Evolutionary conservation across 2,329 filamentous ascomycete species (phyloP).

Genomic region (Calonectria henricotiae): DNA sequence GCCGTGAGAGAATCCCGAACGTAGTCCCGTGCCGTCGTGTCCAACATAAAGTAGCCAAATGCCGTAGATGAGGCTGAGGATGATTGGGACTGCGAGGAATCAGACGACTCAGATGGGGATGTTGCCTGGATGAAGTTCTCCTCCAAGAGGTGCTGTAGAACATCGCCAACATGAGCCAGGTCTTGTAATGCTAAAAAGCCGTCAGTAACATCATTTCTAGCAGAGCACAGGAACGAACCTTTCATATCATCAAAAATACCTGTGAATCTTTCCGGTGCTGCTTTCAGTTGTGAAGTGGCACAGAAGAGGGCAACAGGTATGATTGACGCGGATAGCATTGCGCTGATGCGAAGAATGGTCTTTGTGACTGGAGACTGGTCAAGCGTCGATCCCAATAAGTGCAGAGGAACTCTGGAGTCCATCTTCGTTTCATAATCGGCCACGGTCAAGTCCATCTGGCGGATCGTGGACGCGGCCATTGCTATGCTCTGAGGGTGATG

Average conservation of each 20-base stretch:
- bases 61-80: conserved; percentile 25
- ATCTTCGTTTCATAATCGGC: conserved; percentile 30
- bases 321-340: conserved; percentile 29
- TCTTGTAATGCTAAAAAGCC: conserved; percentile 28
- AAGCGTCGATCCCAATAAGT: conserved; percentile 31
- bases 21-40: conserved; percentile 26
- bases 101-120: conserved; percentile 30
- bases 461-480: conserved; percentile 35
- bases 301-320: conserved; percentile 34
- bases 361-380: conserved; percentile 35
- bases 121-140: conserved; percentile 29
- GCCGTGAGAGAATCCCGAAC: conserved; percentile 31
- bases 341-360: conserved; percentile 30
- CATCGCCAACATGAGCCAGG: conserved; percentile 30
- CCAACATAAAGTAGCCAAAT: conserved; percentile 34
- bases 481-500: conserved; percentile 36
- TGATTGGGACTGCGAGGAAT: conserved; percentile 30
- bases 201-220: not conserved
- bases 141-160: conserved; percentile 31
- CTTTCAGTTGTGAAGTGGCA: conserved; percentile 31
- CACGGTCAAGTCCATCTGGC: conserved; percentile 25
- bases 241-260: conserved; percentile 31
- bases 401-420: conserved; percentile 30
- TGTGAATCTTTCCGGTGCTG: conserved; percentile 30
- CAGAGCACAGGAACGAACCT: not conserved